These are phyloP conservation scores for Agroathelia rolfsii DNA, from an alignment of 1,284 basidiomycete genomes.

Conservation along the genomic window DNA sequence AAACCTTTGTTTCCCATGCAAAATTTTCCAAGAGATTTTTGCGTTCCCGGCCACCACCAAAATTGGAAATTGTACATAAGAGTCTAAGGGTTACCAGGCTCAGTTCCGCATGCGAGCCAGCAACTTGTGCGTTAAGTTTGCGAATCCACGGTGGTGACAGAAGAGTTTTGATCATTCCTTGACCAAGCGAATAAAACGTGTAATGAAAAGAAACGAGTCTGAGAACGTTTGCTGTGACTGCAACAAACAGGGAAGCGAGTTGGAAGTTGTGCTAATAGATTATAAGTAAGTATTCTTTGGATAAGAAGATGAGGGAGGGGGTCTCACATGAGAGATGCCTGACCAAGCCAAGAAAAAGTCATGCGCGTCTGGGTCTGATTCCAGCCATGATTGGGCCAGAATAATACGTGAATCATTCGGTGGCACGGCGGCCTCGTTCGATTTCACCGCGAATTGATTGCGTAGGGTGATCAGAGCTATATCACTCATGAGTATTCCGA, in stretches of 20 bases:
- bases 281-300: conserved; percentile 6
- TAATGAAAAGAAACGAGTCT: conserved; percentile 55
- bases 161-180: conserved; percentile 48
- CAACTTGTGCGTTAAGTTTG: conserved; percentile 51
- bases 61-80: conserved; percentile 47
- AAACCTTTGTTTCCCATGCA: conserved; percentile 68
- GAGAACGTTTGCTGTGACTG: conserved; percentile 46
- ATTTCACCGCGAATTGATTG: conserved; percentile 46
- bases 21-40: conserved; percentile 53
- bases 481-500: no score
- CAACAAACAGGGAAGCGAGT: conserved; percentile 36
- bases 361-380: conserved; percentile 38
- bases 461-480: conserved; percentile 25
- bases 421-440: conserved; percentile 30
- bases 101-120: conserved; percentile 49
- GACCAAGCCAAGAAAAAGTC: conserved; percentile 56
- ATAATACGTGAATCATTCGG: conserved; percentile 49
- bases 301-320: conserved; percentile 3
- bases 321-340: conserved; percentile 27
- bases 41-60: conserved; percentile 54
- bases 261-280: no score
- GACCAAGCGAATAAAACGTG: conserved; percentile 47
- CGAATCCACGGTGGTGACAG: conserved; percentile 44
- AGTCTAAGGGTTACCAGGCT: conserved; percentile 57
- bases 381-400: conserved; percentile 53